Conservation (phyloP, 345 rosid genomes). For the Brassica juncea region DNA sequence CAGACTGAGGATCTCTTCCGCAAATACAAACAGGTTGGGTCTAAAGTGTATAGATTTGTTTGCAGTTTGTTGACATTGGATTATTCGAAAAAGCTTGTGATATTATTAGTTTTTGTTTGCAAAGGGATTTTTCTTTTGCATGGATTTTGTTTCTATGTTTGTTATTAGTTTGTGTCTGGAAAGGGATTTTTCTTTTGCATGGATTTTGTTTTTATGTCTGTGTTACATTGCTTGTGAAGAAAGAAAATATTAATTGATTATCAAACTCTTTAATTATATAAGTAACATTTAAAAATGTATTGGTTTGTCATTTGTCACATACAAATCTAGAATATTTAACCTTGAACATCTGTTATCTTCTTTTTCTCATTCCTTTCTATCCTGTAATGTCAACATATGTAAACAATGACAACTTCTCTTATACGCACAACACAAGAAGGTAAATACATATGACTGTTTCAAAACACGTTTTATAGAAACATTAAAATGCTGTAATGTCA, state of each 20-base stretch:
- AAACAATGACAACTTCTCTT: no score
- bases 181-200: not conserved
- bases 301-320: no score
- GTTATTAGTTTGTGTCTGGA: not conserved
- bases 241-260: not conserved
- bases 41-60: constrained; percentile 9
- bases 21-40: constrained; percentile 68
- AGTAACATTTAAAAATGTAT: not conserved
- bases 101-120: not conserved
- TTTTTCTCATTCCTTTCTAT: not conserved
- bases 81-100: constrained; percentile 14
- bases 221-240: not conserved
- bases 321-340: not conserved
- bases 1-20: constrained; percentile 79
- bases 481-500: not conserved
- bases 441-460: not conserved
- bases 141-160: not conserved
- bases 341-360: not conserved
- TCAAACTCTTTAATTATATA: not conserved
- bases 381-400: not conserved
- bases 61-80: constrained; percentile 18
- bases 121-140: not conserved
- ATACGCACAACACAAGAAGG: not conserved
- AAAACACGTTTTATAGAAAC: no score
- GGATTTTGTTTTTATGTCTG: not conserved